Conservation (phyloP, 192 early-diverging fungal species). For the Gorgonomyces haynaldii region DNA sequence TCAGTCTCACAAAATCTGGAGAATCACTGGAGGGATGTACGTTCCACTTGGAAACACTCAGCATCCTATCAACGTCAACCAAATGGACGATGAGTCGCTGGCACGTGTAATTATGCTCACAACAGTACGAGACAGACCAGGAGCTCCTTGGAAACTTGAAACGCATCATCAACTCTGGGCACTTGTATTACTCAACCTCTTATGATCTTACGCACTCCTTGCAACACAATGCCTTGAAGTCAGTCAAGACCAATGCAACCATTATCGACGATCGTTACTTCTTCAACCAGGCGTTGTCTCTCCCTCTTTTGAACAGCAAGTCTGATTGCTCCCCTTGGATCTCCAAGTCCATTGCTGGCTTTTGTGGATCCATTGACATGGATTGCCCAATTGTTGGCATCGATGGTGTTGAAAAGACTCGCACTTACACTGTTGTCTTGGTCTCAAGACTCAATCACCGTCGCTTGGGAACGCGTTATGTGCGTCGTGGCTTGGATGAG, state of each 20-base stretch:
- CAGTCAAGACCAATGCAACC: conserved; percentile 11
- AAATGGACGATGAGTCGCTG: too few relatives aligned
- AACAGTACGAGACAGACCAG: conserved; percentile 23
- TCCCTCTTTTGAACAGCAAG: conserved; percentile 13
- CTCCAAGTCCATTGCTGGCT: conserved; percentile 32
- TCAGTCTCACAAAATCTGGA: conserved; percentile 45
- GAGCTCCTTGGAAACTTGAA: conserved; percentile 27
- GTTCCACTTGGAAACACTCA: conserved; percentile 23
- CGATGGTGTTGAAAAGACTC: not conserved
- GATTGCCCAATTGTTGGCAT: conserved; percentile 6
- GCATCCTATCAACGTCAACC: too few relatives aligned
- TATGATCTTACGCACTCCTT: conserved; percentile 48
- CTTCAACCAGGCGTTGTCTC: conserved; percentile 29
- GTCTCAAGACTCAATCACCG: conserved; percentile 33
- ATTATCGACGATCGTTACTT: conserved; percentile 44
- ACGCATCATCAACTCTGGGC: conserved; percentile 28
- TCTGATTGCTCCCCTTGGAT: conserved; percentile 26
- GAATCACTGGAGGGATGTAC: conserved; percentile 19
- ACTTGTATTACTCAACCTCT: conserved; percentile 36
- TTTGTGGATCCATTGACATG: conserved; percentile 33
- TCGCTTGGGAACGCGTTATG: conserved; percentile 40
- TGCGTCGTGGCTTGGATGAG: conserved; percentile 36
- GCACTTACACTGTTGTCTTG: conserved; percentile 30
- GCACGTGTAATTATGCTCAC: too few relatives aligned
- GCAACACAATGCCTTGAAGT: conserved; percentile 32